phyloP scores from a whole-genome alignment of 805 yeast species.

The Saccharomycopsis fodiens region DNA sequence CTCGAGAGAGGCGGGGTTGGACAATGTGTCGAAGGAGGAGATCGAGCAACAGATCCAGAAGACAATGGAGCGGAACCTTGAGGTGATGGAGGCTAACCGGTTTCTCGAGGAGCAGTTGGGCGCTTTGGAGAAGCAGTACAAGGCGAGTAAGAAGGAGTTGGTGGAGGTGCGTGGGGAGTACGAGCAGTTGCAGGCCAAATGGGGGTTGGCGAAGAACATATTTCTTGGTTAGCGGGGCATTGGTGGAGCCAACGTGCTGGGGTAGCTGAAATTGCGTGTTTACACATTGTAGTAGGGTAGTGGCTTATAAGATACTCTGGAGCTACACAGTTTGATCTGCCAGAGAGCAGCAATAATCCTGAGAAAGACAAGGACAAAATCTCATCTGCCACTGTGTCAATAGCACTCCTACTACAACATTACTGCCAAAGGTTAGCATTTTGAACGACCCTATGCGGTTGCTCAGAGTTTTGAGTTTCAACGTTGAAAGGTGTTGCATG shows the following conservation, averaged over 20 bases:
- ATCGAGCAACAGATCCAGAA: conserved; percentile 46
- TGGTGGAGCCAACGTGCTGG: too few species aligned
- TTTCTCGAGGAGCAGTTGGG: conserved; percentile 39
- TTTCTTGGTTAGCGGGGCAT: conserved; percentile 7
- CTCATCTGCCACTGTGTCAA: too few species aligned
- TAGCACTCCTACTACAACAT: too few species aligned
- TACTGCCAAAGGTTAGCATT: too few species aligned
- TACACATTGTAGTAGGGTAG: too few species aligned
- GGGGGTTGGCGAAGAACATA: conserved; percentile 14
- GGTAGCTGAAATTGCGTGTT: background rate
- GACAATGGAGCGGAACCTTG: conserved; percentile 53
- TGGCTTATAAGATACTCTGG: too few species aligned
- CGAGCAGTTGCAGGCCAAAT: conserved; percentile 16
- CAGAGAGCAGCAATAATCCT: too few species aligned
- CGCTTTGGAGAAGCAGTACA: conserved; percentile 14
- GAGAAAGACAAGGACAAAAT: too few species aligned
- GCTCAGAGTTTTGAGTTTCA: too few species aligned
- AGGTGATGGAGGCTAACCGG: conserved; percentile 59
- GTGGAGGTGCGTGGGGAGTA: conserved; percentile 13
- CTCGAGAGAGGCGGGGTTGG: conserved; percentile 30
- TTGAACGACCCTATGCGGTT: too few species aligned
- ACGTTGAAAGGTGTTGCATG: too few species aligned
- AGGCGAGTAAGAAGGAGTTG: conserved; percentile 14
- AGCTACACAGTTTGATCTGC: too few species aligned
- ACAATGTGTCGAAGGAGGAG: conserved; percentile 31